Conservation (phyloP, 2,329 filamentous ascomycete genomes). For the Penicillium sp. region DNA sequence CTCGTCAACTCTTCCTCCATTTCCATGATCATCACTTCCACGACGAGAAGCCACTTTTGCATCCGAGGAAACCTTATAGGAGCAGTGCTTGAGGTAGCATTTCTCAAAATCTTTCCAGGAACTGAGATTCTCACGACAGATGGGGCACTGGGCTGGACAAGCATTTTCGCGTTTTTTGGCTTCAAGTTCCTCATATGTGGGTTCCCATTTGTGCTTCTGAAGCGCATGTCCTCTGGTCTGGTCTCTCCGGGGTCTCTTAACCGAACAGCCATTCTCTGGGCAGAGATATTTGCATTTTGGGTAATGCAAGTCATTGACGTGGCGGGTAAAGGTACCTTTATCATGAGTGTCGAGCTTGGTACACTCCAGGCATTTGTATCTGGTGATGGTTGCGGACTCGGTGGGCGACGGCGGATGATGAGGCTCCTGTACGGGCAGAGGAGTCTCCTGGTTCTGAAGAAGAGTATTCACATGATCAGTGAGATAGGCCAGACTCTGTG, state of each 20-base stretch:
- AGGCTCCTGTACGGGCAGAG: neutral
- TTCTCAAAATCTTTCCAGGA: neutral
- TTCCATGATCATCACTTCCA: neutral
- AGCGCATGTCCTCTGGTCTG: neutral
- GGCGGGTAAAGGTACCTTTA: neutral
- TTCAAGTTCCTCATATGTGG: neutral
- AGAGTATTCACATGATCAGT: neutral
- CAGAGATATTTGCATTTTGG: neutral
- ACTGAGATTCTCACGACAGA: neutral
- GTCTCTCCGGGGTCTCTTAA: neutral
- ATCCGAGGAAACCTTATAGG: neutral
- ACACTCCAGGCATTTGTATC: neutral
- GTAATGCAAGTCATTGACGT: neutral
- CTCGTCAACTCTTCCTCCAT: neutral
- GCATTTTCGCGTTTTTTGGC: neutral
- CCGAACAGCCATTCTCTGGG: neutral
- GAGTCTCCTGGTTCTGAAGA: neutral
- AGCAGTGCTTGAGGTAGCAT: neutral
- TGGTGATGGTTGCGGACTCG: neutral
- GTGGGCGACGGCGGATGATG: neutral
- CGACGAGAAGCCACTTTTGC: neutral
- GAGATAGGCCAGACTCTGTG: neutral
- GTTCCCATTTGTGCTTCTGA: neutral
- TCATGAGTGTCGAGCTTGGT: neutral
- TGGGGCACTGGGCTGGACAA: neutral